phyloP scores from a whole-genome alignment of 2,329 filamentous ascomycete species.

The Nigrospora osmanthi region DNA sequence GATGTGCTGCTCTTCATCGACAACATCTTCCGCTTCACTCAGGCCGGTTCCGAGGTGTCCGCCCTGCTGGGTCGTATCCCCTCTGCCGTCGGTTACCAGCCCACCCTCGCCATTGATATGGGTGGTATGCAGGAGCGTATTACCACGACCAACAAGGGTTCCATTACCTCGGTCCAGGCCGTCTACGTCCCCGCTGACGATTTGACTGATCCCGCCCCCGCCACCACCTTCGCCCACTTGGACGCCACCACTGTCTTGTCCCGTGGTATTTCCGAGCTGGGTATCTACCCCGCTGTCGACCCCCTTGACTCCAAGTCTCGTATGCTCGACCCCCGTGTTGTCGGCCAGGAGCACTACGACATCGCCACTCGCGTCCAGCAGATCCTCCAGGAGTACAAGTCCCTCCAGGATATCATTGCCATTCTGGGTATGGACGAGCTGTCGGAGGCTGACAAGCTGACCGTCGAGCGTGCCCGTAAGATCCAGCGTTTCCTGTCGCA shows the following conservation, averaged over 20 bases:
- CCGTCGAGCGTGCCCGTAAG: constrained; percentile 99
- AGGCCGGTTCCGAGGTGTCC: constrained; percentile 99
- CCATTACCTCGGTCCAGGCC: constrained; percentile 99
- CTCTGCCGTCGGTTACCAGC: constrained; percentile 99
- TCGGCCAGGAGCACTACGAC: constrained; percentile 96
- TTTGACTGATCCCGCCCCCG: constrained; percentile 99
- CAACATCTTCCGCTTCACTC: constrained; percentile 99
- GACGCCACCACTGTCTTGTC: constrained; percentile 99
- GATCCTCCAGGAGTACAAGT: constrained; percentile 99
- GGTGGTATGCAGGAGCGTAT: constrained; percentile 99
- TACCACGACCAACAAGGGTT: constrained; percentile 98
- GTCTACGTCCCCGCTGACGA: constrained; percentile 99
- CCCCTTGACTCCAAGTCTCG: constrained; percentile 99
- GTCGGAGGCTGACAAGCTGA: constrained; percentile 98
- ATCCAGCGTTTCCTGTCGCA: constrained; percentile 99
- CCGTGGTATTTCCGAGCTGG: constrained; percentile 99
- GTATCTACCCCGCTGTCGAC: constrained; percentile 99
- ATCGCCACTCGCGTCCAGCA: constrained; percentile 93
- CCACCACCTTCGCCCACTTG: constrained; percentile 99
- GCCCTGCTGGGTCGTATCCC: constrained; percentile 98
- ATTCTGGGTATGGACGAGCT: constrained; percentile 99
- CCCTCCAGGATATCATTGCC: constrained; percentile 99
- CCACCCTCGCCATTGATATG: constrained; percentile 97
- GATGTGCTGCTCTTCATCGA: constrained; percentile 99
- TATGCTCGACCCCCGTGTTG: constrained; percentile 98